phyloP scores from a whole-genome alignment of 192 early-diverging fungal genomes.

The Coemansia aciculifera region DNA sequence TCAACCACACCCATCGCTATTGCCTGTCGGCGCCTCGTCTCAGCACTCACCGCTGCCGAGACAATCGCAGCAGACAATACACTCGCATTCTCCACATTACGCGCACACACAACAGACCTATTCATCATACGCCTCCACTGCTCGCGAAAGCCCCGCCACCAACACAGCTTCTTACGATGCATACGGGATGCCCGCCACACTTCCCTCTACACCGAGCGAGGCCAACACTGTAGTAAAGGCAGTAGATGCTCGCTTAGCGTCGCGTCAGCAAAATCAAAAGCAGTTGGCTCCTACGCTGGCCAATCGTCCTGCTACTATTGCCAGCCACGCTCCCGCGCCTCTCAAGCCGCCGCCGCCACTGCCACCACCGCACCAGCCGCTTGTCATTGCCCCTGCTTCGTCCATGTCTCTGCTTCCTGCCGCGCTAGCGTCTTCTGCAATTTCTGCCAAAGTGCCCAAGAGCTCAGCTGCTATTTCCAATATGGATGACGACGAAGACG shows the following conservation, averaged over 20 bases:
- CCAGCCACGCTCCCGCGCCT: slow-evolving; percentile 5
- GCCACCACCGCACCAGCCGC: background rate
- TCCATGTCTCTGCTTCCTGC: background rate
- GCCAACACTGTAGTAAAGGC: background rate
- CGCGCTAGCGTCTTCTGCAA: background rate
- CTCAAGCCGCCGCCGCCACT: background rate
- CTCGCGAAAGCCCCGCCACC: slow-evolving; percentile 7
- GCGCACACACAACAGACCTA: background rate
- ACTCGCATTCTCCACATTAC: slow-evolving; percentile 6
- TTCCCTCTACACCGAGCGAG: background rate
- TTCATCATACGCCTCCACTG: slow-evolving; percentile 2
- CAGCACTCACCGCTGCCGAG: slow-evolving; percentile 7
- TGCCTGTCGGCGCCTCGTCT: background rate
- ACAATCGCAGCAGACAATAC: slow-evolving; percentile 1
- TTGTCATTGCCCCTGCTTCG: background rate
- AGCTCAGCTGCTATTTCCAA: background rate
- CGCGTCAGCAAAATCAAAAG: background rate
- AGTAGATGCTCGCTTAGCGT: background rate
- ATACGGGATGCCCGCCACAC: slow-evolving; percentile 3
- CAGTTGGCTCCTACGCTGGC: background rate
- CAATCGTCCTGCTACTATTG: background rate
- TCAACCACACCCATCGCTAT: background rate
- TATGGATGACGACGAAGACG: background rate
- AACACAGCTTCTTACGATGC: slow-evolving; percentile 12
- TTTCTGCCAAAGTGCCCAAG: background rate